A percentile compares a stretch with the other conserved stretches of the same genome.
Conservation (phyloP, 1,284 basidiomycete species). For the Apiotrichum laibachii region DNA sequence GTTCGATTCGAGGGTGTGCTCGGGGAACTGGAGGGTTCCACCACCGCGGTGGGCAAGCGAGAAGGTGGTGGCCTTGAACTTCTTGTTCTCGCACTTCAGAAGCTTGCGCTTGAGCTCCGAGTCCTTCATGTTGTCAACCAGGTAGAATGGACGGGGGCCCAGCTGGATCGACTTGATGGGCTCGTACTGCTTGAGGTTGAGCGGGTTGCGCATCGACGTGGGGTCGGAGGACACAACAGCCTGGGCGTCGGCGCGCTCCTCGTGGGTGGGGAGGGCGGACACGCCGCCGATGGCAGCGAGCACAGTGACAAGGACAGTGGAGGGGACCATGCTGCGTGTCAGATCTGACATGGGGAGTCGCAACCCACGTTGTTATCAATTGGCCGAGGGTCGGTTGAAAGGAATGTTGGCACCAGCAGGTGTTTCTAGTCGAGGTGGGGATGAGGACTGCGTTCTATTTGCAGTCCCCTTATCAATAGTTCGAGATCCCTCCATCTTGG, state of each 20-base stretch:
- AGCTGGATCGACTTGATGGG: conserved; percentile 19
- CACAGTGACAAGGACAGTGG: background rate
- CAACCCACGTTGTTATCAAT: too few relatives aligned
- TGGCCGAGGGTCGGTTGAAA: too few relatives aligned
- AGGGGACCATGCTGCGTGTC: background rate
- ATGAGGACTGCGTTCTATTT: too few relatives aligned
- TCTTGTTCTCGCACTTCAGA: conserved; percentile 10
- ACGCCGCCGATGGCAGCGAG: conserved; percentile 2
- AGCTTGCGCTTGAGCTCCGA: conserved; percentile 24
- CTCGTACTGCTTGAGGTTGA: conserved; percentile 3
- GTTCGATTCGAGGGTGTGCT: conserved; percentile 23
- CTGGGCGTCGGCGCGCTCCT: background rate
- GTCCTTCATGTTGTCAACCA: conserved; percentile 22
- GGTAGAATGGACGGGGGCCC: conserved; percentile 26
- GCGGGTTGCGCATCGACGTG: conserved; percentile 2
- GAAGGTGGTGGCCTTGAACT: conserved; percentile 4
- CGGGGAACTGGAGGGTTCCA: conserved; percentile 25
- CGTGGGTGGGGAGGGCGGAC: background rate
- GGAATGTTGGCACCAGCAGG: too few relatives aligned
- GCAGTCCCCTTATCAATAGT: too few relatives aligned
- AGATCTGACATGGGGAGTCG: background rate
- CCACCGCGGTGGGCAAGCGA: conserved; percentile 24
- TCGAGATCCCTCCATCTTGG: too few relatives aligned
- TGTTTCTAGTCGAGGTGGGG: too few relatives aligned
- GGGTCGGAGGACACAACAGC: background rate